These are phyloP conservation scores for Boletus sensibilis DNA, from an alignment of 768 basidiomycete genomes.

Conservation along the genomic window DNA sequence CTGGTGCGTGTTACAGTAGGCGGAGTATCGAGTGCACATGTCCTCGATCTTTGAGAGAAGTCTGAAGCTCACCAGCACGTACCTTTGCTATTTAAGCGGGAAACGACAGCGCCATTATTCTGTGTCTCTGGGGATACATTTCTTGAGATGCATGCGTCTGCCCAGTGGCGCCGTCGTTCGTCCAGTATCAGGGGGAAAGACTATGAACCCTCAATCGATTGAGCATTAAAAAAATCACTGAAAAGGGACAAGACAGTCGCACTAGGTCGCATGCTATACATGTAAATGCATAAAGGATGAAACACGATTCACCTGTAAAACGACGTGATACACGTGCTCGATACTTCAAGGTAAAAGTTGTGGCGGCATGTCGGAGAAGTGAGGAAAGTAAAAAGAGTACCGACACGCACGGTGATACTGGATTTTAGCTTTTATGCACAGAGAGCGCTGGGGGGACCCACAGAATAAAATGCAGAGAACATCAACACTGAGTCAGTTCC, in stretches of 20 bases:
- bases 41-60: constrained; percentile 1
- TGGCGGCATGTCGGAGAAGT: constrained; percentile 17
- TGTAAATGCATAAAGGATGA: background rate
- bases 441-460: constrained; percentile 8
- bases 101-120: background rate
- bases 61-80: constrained; percentile 14
- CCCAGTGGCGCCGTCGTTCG: constrained; percentile 9
- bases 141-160: background rate
- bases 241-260: background rate
- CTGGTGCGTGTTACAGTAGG: constrained; percentile 8
- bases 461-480: background rate
- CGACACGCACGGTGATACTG: constrained; percentile 18
- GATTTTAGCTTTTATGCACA: background rate
- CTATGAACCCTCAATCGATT: constrained; percentile 3
- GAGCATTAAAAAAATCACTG: background rate
- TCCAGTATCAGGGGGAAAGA: constrained; percentile 2
- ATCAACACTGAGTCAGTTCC: background rate
- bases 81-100: constrained; percentile 19
- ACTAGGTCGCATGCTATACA: constrained; percentile 2
- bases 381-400: background rate
- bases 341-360: constrained; percentile 17
- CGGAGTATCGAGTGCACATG: constrained; percentile 16
- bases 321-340: background rate
- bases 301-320: constrained; percentile 9
- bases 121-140: background rate